phyloP scores from a whole-genome alignment of 495 filamentous ascomycete species.

The Lasiosphaeris hirsuta region DNA sequence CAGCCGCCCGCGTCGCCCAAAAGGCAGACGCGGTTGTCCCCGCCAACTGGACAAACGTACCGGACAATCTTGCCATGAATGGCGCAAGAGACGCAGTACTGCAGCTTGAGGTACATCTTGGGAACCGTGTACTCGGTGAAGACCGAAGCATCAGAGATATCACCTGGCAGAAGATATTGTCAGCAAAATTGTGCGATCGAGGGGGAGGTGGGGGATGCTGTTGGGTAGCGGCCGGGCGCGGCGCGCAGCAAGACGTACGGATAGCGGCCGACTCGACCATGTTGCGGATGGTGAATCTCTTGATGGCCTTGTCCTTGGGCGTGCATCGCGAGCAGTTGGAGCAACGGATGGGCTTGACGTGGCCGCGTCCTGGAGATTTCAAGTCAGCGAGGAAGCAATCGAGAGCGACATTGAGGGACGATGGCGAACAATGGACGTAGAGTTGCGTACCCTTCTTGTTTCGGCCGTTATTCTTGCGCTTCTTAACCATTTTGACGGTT shows the following conservation, averaged over 20 bases:
- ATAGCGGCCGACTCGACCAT: conserved; percentile 99
- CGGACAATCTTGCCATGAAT: conserved; percentile 99
- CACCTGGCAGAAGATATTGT: conserved; percentile 58
- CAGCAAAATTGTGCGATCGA: conserved; percentile 7
- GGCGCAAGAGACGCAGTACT: conserved; percentile 99
- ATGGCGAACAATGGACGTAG: neutral
- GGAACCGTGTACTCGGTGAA: conserved; percentile 98
- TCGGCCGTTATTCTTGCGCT: conserved; percentile 98
- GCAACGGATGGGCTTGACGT: conserved; percentile 99
- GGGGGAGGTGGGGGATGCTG: neutral
- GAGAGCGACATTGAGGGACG: neutral
- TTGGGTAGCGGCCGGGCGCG: too few relatives aligned
- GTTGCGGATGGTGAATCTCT: conserved; percentile 99
- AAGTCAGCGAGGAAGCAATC: conserved; percentile 14
- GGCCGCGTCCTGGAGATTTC: conserved; percentile 60
- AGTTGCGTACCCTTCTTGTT: conserved; percentile 84
- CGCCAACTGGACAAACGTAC: conserved; percentile 60
- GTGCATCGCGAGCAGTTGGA: conserved; percentile 99
- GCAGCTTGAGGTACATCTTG: conserved; percentile 99
- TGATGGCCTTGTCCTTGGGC: conserved; percentile 99
- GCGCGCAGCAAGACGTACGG: conserved; percentile 64
- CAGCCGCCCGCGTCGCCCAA: conserved; percentile 47
- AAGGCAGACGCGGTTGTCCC: conserved; percentile 33
- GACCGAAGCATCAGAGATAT: conserved; percentile 99
- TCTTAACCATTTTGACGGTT: conserved; percentile 97